Conservation (phyloP, 768 basidiomycete species). For the Kwoniella mangroviensis region DNA sequence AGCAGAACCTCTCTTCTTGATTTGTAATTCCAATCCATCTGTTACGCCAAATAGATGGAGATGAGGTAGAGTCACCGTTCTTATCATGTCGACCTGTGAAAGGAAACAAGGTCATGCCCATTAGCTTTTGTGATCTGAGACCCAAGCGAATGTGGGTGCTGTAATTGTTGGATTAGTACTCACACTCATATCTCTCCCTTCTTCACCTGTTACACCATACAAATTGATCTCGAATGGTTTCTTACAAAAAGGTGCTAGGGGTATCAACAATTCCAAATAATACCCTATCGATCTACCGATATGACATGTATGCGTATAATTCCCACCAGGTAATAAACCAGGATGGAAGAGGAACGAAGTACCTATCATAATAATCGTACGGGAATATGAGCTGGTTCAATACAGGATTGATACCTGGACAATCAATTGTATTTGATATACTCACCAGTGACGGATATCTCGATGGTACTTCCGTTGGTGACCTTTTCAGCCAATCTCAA, state of each 20-base stretch:
- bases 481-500: conserved; percentile 84
- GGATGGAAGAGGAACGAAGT: conserved; percentile 91
- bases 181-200: conserved; percentile 85
- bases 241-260: conserved; percentile 92
- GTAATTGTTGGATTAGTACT: conserved; percentile 36
- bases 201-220: conserved; percentile 86
- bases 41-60: conserved; percentile 87
- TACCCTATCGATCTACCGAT: conserved; percentile 88
- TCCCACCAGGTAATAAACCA: conserved; percentile 84
- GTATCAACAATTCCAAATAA: conserved; percentile 86
- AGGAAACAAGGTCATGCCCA: too few relatives aligned
- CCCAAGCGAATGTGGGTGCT: too few relatives aligned
- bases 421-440: too few relatives aligned
- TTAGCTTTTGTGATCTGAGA: too few relatives aligned
- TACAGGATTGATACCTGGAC: too few relatives aligned
- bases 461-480: conserved; percentile 91
- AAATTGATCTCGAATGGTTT: conserved; percentile 78
- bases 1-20: conserved; percentile 89
- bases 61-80: conserved; percentile 88
- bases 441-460: conserved; percentile 93
- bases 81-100: conserved; percentile 76
- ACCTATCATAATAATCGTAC: too few relatives aligned
- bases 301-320: conserved; percentile 82
- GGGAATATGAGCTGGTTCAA: too few relatives aligned
- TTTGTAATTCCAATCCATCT: conserved; percentile 89